phyloP scores from a whole-genome alignment of 1,139 yeast species.

The Geotrichum carabidarum region DNA sequence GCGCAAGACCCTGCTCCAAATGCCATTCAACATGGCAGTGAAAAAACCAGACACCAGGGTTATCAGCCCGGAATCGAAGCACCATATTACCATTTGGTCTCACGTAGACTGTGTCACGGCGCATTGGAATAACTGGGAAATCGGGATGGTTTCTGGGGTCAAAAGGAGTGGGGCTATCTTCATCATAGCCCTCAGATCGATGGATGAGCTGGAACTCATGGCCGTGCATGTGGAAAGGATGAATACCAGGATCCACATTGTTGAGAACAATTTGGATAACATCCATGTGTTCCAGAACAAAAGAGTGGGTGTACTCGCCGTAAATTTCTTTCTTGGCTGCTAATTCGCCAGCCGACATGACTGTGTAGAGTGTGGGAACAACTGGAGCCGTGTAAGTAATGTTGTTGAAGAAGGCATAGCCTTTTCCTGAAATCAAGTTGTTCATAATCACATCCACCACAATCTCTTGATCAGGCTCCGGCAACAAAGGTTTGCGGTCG shows the following conservation, averaged over 20 bases:
- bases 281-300: slow-evolving; percentile 63
- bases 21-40: slow-evolving; percentile 97
- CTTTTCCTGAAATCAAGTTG: slow-evolving; percentile 73
- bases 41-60: slow-evolving; percentile 92
- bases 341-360: slow-evolving; percentile 51
- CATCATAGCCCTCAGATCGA: slow-evolving; percentile 49
- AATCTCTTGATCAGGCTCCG: slow-evolving; percentile 63
- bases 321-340: slow-evolving; percentile 57
- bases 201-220: slow-evolving; percentile 66
- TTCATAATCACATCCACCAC: slow-evolving; percentile 69
- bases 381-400: slow-evolving; percentile 68
- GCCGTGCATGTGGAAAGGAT: slow-evolving; percentile 85
- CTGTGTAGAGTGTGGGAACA: slow-evolving; percentile 80
- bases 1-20: slow-evolving; percentile 77
- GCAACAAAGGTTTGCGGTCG: slow-evolving; percentile 47
- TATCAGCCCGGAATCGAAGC: slow-evolving; percentile 64
- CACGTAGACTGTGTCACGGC: slow-evolving; percentile 61
- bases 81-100: slow-evolving; percentile 63
- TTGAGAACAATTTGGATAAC: slow-evolving; percentile 61
- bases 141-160: slow-evolving; percentile 48
- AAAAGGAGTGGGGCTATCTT: slow-evolving; percentile 46
- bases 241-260: slow-evolving; percentile 70
- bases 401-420: slow-evolving; percentile 88
- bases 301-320: slow-evolving; percentile 73
- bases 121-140: slow-evolving; percentile 60